Base-by-base conservation (phyloP, 2,329 filamentous ascomycete species). In the Xylaria polymorpha region DNA sequence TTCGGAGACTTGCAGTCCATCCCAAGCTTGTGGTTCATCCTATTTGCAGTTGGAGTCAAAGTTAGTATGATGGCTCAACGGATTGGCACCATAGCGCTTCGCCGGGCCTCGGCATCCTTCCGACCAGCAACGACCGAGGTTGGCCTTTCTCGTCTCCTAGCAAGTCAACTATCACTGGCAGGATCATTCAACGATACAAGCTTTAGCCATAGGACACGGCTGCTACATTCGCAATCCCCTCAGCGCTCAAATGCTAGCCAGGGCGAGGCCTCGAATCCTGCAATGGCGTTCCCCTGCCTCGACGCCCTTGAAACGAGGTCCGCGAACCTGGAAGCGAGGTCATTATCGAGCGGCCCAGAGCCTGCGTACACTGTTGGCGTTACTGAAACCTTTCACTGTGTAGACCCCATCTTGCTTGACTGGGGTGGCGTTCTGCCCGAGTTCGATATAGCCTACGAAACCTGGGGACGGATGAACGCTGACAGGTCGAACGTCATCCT, bases 391-490 rank as follows among this genome's bases (percentile, higher is more conserved):
- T 98, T 92, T 81, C 90, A 90, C 78, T 96, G 91, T 75, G 76
- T 86, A 8, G 85, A 93, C 25, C 90, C 94, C 0, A 83, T 98
- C 18, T 84, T 94, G 3, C 89, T 98, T 32, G 96, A 99, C 82
- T 98, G 97, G 93, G 96, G 96, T 69, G 96, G 96, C 62, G 88
- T 94, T n/a, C 83, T 99, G 43, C 92, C 91, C 18, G 90, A 94
- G 74, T 98, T 97, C 78, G 89, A 94, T 74, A 88, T 98, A 68
- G 95, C 95, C 35, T 98, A 97, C 80, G 95, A 98, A 81, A 91
- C 93, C 0, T 98, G 95, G 95, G 95, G 95, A 2, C 83, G 83
- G 41, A 83, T 97, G 79, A 97, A 97, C 77, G 82, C 85, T 20
- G 90, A 94, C 80, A 92, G 88, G 80, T 93, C 89, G 78, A 99